Base-by-base conservation (phyloP, 495 filamentous ascomycete species). In the Neurospora terricola region DNA sequence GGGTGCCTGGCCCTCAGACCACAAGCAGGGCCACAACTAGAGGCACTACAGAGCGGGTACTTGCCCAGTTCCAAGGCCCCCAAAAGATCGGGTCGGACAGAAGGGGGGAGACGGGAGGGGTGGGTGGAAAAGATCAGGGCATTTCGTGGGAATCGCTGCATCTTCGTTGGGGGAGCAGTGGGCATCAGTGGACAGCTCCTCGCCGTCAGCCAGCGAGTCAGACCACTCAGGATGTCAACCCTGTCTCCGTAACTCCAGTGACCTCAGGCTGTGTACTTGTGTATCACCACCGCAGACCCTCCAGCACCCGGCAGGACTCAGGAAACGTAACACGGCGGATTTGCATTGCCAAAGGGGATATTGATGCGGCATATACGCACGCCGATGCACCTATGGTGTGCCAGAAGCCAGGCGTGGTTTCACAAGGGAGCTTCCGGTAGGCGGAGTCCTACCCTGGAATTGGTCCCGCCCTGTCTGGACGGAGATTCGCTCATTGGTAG, bases 151-250 rank as follows among this genome's bases (percentile, higher is more conserved):
- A 34, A 66, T 34, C 54, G 54, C 45, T 54, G 45, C 45, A 21
- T 54, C 45, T 54, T 54, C 45, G n/a, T 23, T 54, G 45, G 45
- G 34, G 42, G 34, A 23, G 37, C 36, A 48, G 30, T 59, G 14
- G 18, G 38, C 70, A 71, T 43, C 72, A 68, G 73, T 66, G 54
- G 54, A 36, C 34, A 73, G n/a, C 69, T 70, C 72, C 75, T 75
- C 73, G 75, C 75, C 69, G 38, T 81, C 80, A 77, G 72, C 75
- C 77, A 78, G 80, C 79, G 77, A 79, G 79, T 79, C 79, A 82
- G 80, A 74, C 73, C 73, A 73, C 45, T 72, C 76, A 77, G 66
- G 38, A 74, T 78, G 78, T 76, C 79, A 80, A 79, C 72, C 75
- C 73, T 43, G 71, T 70, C 54, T 70, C 73, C 69, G 72, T 66